Base-by-base conservation (phyloP, 2,329 filamentous ascomycete genomes). In the Epichloe sylvatica region DNA sequence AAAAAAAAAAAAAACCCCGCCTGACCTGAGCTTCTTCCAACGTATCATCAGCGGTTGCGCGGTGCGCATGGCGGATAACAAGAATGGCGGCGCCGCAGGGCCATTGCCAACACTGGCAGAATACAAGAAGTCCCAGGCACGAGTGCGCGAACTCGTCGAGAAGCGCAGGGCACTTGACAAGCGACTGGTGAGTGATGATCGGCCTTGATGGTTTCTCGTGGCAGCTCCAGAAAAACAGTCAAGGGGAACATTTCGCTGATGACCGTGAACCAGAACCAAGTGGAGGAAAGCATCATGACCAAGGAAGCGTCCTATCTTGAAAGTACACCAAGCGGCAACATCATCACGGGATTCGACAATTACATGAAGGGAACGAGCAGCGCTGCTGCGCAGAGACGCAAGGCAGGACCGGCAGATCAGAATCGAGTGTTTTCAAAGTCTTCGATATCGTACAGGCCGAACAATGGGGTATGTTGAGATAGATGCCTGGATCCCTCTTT, bases 281-380 rank as follows among this genome's bases (percentile, higher is more conserved):
- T 71, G 51, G 92, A 98, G 71, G 86, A 94, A 46, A 77, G 78
- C 55, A 97, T 98, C 59, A 81, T 78, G 62, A 81, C 84, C 55
- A 84, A 87, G 60, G 92, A 98, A 66, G 80, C 83, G 51, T 77
- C 83, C 17, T 98, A 98, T 65, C 80, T 98, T 47, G 91, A 97
- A 65, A 88, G 88, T 60, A 94, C 89, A 4, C 83, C 82, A 13
- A 80, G 75, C 58, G 92, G 92, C 42, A 98, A 98, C 70, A 97
- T 98, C 63, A 91, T 98, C 64, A 89, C 86, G 45, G 92, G 92
- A 21, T 98, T 98, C 66, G 92, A 98, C 66, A 94, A 89, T 64
- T 98, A 97, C 70, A 94, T 95, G 73, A 98, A 98, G 67, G 90
- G 87, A 49, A 77, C 76, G 17, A 76, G 78, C 8, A 78, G 80